Base-by-base conservation (phyloP, 2,329 filamentous ascomycete species). In the Verticillium alfalfae region DNA sequence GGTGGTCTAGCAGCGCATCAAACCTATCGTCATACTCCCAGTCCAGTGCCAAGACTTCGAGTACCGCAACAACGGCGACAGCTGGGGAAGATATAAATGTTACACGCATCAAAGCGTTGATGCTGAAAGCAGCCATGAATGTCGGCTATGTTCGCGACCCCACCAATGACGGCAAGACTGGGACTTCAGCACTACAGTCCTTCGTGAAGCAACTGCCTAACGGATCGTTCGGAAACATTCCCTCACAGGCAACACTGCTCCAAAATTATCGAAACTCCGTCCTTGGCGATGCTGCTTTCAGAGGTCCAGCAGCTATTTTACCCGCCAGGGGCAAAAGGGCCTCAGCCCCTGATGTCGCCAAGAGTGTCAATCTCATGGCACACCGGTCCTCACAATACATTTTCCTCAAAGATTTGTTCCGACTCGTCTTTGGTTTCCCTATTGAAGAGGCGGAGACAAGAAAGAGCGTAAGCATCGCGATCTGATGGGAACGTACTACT, bases 81-180 rank as follows among this genome's bases (percentile, higher is more conserved):
- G 77, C 83, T 4, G 79, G 81, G 2, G 92, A 96, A 73, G 92
- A 96, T 67, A 79, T 86, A 16, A 92, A 95, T 68, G 82, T 96
- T 39, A 84, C 86, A 12, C 87, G 91, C 13, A 82, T 96, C 55
- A 95, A 93, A 74, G 81, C 88, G 15, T 82, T 97, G 10, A 87
- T 96, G 37, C 80, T 96, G 49, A 93, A 93, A 71, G 92, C 93
- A 1, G 93, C 93, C 31, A 88, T 94, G 78, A 93, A 94, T 70
- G 85, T 90, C 3, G 93, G 93, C 12, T 97, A 90, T 75, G 84
- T 85, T 63, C 88, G 91, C 9, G 82, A 86, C 22, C 71, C 77
- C 2, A 77, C 80, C 13, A 70, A 75, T 12, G 74, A 78, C 9
- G 73, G 75, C 8, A 80, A 75, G 66, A 74, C 74, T 57, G 81